Conservation (phyloP, 169 alveolate genomes). For the Cryptosporidium tyzzeri region DNA sequence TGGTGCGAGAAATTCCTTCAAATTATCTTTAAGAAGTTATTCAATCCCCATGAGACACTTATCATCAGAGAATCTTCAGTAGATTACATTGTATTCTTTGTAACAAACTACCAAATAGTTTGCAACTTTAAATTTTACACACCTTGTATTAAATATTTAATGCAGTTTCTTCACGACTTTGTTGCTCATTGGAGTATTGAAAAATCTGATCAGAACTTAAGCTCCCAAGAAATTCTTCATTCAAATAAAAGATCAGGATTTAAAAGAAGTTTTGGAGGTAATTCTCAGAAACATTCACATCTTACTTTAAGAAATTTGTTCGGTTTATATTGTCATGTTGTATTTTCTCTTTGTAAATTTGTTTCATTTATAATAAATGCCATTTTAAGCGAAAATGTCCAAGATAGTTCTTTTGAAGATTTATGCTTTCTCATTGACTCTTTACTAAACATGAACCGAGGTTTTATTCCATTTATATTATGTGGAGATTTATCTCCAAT, state of each 20-base stretch:
- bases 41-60: conserved; percentile 67
- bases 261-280: background rate
- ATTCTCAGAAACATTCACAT: background rate
- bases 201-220: background rate
- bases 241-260: background rate
- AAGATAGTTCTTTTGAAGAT: background rate
- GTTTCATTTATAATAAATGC: background rate
- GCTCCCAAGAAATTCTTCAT: background rate
- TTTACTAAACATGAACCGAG: conserved; percentile 21
- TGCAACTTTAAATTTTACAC: conserved; percentile 49
- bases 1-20: conserved; percentile 69
- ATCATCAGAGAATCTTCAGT: conserved; percentile 45
- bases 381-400: background rate
- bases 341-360: conserved; percentile 16
- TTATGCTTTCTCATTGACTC: conserved; percentile 23
- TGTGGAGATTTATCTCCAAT: conserved; percentile 56
- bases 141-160: conserved; percentile 45
- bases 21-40: conserved; percentile 28
- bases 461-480: conserved; percentile 40
- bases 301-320: conserved; percentile 24
- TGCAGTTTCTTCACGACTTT: conserved; percentile 63
- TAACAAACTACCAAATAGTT: conserved; percentile 6
- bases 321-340: conserved; percentile 55
- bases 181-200: conserved; percentile 72
- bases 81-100: conserved; percentile 52